Conservation (phyloP, 2,329 filamentous ascomycete species). For the Cyphellophora europaea region DNA sequence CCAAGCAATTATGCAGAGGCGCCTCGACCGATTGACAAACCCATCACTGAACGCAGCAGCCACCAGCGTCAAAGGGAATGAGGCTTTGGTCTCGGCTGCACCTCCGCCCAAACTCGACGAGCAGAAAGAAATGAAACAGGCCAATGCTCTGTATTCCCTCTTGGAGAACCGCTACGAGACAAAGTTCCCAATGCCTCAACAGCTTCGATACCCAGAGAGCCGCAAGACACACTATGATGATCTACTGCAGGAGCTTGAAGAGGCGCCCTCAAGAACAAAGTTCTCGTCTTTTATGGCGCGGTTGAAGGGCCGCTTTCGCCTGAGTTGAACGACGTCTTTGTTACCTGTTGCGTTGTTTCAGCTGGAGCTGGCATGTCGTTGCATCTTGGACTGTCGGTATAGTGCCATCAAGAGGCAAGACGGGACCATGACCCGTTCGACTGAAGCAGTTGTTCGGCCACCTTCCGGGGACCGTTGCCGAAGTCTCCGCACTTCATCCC, state of each 20-base stretch:
- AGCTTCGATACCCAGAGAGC: constrained; percentile 40
- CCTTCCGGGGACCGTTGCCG: too few relatives aligned
- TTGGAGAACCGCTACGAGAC: constrained; percentile 49
- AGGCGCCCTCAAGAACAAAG: constrained; percentile 42
- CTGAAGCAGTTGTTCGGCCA: too few relatives aligned
- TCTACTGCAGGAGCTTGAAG: constrained; percentile 43
- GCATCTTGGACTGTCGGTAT: too few relatives aligned
- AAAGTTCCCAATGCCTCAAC: constrained; percentile 37
- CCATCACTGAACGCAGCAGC: constrained; percentile 8
- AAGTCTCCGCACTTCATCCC: too few relatives aligned
- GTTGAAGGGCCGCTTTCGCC: constrained; percentile 28
- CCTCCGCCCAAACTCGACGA: constrained; percentile 19
- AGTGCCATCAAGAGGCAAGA: too few relatives aligned
- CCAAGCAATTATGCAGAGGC: constrained; percentile 23
- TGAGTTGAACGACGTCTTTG: constrained; percentile 9
- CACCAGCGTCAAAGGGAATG: constrained; percentile 11
- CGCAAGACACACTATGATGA: constrained; percentile 44
- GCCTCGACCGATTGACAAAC: constrained; percentile 11
- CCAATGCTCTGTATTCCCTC: constrained; percentile 52
- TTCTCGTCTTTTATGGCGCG: constrained; percentile 35
- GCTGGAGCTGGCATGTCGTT: too few relatives aligned
- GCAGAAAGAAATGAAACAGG: constrained; percentile 32
- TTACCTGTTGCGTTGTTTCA: too few relatives aligned
- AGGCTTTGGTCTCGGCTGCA: constrained; percentile 12
- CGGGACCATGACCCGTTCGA: too few relatives aligned